Evolutionary conservation across 2,329 filamentous ascomycete species (phyloP).

Genomic region (Neurospora crassa): DNA sequence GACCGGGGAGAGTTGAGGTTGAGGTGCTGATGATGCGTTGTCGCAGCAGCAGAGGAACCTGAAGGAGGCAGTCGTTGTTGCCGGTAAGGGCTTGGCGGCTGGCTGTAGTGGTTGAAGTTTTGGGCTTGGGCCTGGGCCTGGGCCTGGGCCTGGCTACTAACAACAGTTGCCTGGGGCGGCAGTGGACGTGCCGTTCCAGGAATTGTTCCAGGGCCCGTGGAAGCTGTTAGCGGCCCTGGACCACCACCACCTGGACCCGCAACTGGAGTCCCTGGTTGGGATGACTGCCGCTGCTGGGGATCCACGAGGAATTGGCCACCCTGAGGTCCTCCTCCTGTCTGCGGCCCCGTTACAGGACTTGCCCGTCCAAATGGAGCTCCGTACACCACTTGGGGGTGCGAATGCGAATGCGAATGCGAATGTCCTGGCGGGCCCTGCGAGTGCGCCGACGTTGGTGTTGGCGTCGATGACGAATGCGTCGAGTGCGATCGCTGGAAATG

Average conservation of each 20-base stretch:
- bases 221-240: background rate
- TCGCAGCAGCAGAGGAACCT: constrained; percentile 13
- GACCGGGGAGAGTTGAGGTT: constrained; percentile 36
- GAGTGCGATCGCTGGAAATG: constrained; percentile 43
- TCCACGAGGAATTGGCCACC: constrained; percentile 19
- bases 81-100: constrained; percentile 52
- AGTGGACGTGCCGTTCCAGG: background rate
- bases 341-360: constrained; percentile 40
- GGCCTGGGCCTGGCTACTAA: constrained; percentile 5
- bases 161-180: background rate
- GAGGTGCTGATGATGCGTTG: constrained; percentile 25
- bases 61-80: constrained; percentile 35
- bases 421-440: constrained; percentile 41
- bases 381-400: constrained; percentile 42
- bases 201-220: background rate
- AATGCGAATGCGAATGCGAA: constrained; percentile 34
- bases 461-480: constrained; percentile 47
- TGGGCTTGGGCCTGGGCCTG: constrained; percentile 24
- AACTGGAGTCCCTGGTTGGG: constrained; percentile 44
- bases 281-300: constrained; percentile 39
- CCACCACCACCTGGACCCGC: constrained; percentile 30
- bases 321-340: constrained; percentile 1
- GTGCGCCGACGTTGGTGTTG: constrained; percentile 55
- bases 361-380: constrained; percentile 40
- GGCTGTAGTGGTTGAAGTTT: constrained; percentile 33